Conservation (phyloP, 768 basidiomycete genomes). For the Coprinellus micaceus region DNA sequence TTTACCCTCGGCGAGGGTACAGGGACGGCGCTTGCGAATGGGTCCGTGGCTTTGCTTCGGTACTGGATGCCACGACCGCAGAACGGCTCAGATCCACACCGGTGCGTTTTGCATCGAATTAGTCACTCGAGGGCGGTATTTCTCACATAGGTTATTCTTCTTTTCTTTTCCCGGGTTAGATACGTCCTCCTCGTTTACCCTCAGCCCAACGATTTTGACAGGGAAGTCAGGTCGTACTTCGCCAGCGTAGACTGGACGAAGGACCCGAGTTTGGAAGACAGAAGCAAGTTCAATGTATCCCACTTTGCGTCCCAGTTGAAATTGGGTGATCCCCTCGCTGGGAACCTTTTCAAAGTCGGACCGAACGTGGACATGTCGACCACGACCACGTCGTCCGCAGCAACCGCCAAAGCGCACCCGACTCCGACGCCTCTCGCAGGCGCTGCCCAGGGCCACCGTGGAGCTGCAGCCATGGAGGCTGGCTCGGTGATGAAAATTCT, state of each 20-base stretch:
- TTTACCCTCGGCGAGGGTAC: constrained; percentile 28
- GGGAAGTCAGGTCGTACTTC: constrained; percentile 25
- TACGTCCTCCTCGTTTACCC: constrained; percentile 34
- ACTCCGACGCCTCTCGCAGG: constrained; percentile 3
- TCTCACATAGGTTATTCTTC: neutral
- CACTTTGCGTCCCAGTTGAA: constrained; percentile 30
- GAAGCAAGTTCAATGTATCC: constrained; percentile 37
- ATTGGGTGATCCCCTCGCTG: constrained; percentile 36
- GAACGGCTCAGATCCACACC: constrained; percentile 39
- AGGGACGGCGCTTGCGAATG: constrained; percentile 30
- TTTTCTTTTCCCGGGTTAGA: constrained; percentile 16
- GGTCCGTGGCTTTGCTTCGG: constrained; percentile 36
- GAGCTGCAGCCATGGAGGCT: neutral
- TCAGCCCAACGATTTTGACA: constrained; percentile 30
- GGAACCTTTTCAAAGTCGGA: constrained; percentile 42
- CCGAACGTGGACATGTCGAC: constrained; percentile 12
- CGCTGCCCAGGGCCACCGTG: neutral
- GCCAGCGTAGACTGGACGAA: constrained; percentile 15
- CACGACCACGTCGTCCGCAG: constrained; percentile 12
- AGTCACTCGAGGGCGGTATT: too few relatives aligned
- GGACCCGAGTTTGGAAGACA: constrained; percentile 23
- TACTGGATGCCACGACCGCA: constrained; percentile 39
- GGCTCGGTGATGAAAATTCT: neutral
- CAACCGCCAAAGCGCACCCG: constrained; percentile 5
- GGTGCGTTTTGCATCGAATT: constrained; percentile 24